Base-by-base conservation (phyloP, 2,329 filamentous ascomycete genomes). In the Bipolaris victoriae region DNA sequence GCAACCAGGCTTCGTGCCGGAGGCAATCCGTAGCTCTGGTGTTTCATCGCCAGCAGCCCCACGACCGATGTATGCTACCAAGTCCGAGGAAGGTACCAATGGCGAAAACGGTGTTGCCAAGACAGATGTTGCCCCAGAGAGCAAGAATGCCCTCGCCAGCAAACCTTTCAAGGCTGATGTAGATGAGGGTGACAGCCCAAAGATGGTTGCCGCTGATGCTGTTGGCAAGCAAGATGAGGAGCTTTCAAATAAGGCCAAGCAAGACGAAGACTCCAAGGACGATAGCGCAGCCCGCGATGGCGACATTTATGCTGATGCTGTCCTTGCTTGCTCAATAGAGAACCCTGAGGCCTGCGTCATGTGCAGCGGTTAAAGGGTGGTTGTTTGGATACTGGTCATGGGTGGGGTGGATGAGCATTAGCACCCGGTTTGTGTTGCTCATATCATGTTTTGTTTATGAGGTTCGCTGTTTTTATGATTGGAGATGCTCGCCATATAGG, bases 291-390 rank as follows among this genome's bases (percentile, higher is more conserved):
- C 89, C 65, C 86, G 90, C 10, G 93, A 97, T 77, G 87, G 86
- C 49, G 94, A 99, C 75, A 99, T 99, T 68, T 99, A 97, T 78
- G 94, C 94, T 0, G 91, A 98, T 68, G 91, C 93, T 57, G 93
- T 91, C 15, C 82, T 99, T 75, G 87, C 88, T 70, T 99, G 95
- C 83, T 97, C 93, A 80, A 98, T 99, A 77, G 93, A 98, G 76
- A 97, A 98, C 82, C 92, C 90, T 68, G 95, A 99, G 77, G 84
- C 89, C 46, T 99, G 95, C 77, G 77, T 97, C 64, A 98, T 99
- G 95, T 99, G 95, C 88, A 96, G 91, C 79, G 94, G 93, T 82
- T 98, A 85, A 85, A 78, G 26, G 15, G 2, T 47, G 7, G 20
- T 3, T 22, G 22, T 36, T 7, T 36, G 35, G 13, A 36, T 36